phyloP scores from a whole-genome alignment of 1,139 yeast species.

The Hyphopichia burtonii region DNA sequence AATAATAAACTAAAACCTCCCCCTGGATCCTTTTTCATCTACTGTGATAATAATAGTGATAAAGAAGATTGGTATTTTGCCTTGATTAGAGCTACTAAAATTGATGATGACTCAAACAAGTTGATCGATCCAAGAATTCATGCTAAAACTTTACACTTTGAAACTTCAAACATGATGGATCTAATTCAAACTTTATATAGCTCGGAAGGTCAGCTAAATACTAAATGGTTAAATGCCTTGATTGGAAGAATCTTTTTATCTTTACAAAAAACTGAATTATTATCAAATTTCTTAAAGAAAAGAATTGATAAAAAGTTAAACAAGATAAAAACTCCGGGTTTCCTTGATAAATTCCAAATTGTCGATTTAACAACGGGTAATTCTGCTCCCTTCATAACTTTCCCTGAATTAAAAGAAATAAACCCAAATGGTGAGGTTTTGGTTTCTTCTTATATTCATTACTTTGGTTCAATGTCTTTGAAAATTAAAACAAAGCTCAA shows the following conservation, averaged over 20 bases:
- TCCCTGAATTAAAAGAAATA: conserved; percentile 66
- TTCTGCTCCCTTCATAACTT: conserved; percentile 76
- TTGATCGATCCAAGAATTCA: conserved; percentile 30
- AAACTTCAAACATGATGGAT: conserved; percentile 68
- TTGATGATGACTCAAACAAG: conserved; percentile 2
- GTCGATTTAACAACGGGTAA: conserved; percentile 73
- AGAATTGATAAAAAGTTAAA: conserved; percentile 70
- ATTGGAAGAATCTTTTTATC: conserved; percentile 79
- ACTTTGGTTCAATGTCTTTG: conserved; percentile 70
- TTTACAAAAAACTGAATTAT: conserved; percentile 65
- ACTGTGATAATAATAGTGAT: conserved; percentile 72
- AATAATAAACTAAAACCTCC: conserved; percentile 32
- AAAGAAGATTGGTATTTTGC: conserved; percentile 95
- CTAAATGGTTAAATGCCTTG: conserved; percentile 88
- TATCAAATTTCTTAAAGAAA: conserved; percentile 55
- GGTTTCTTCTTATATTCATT: conserved; percentile 59
- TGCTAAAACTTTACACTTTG: conserved; percentile 74
- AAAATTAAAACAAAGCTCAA: conserved; percentile 79
- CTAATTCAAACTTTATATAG: conserved; percentile 76
- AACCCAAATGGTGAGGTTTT: conserved; percentile 82
- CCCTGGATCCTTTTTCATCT: conserved; percentile 64
- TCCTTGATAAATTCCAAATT: conserved; percentile 77
- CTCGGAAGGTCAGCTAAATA: conserved; percentile 77
- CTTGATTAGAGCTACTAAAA: conserved; percentile 70
- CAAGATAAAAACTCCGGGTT: conserved; percentile 83